Evolutionary conservation across 2,329 filamentous ascomycete species (phyloP).

Genomic region (Epicoccum sorghinum): DNA sequence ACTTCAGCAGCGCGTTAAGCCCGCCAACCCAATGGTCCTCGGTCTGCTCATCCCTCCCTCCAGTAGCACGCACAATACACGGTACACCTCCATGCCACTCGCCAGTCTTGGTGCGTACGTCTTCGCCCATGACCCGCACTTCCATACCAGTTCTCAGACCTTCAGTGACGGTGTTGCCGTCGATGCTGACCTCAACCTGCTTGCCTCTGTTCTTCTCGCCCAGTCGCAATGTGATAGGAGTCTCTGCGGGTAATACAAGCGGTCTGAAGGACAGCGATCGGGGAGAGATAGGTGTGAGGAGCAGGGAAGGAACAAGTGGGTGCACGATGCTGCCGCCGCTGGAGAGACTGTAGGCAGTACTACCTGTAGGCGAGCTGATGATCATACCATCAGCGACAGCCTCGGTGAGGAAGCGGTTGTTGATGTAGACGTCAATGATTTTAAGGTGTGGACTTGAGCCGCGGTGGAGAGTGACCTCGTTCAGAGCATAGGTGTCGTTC

Average conservation of each 20-base stretch:
- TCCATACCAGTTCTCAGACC: constrained; percentile 64
- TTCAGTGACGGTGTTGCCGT: constrained; percentile 53
- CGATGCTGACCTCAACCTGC: constrained; percentile 58
- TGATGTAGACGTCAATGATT: constrained; percentile 89
- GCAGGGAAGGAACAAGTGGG: constrained; percentile 83
- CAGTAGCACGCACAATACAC: constrained; percentile 75
- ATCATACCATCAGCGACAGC: constrained; percentile 95
- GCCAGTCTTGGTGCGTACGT: constrained; percentile 58
- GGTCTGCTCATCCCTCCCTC: constrained; percentile 50
- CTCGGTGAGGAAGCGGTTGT: constrained; percentile 87
- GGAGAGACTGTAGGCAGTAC: constrained; percentile 93
- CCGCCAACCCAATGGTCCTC: constrained; percentile 98
- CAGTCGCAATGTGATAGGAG: constrained; percentile 79
- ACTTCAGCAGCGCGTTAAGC: constrained; percentile 90
- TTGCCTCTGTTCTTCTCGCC: constrained; percentile 65
- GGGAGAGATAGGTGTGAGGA: constrained; percentile 93
- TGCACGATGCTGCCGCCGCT: constrained; percentile 93
- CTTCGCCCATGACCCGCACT: constrained; percentile 86
- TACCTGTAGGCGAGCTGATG: constrained; percentile 90
- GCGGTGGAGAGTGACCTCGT: constrained; percentile 92
- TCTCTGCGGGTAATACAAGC: constrained; percentile 84
- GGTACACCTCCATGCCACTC: constrained; percentile 82
- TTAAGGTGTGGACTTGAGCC: constrained; percentile 89
- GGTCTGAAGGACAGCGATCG: constrained; percentile 91
- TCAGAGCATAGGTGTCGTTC: constrained; percentile 72